phyloP scores from a whole-genome alignment of 306 rosid species.

The Acacia melanoxylon region DNA sequence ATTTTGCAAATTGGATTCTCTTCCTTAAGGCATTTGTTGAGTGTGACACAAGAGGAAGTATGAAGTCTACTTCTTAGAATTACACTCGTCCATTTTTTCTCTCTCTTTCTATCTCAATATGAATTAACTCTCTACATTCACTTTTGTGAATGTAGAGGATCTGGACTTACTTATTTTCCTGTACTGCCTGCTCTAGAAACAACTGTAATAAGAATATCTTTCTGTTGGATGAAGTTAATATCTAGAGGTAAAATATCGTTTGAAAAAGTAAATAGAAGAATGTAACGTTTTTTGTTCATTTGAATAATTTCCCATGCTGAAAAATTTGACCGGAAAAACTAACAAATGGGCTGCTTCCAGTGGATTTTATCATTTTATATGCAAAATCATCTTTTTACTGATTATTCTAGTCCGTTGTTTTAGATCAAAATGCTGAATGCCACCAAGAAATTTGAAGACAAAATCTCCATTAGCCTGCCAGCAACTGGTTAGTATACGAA shows the following conservation, averaged over 20 bases:
- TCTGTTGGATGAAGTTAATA: neutral
- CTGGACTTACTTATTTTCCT: neutral
- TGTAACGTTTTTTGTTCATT: neutral
- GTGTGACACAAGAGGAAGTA: neutral
- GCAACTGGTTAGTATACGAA: conserved; percentile 59
- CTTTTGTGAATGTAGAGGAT: neutral
- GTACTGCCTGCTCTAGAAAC: neutral
- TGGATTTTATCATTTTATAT: conserved; percentile 15
- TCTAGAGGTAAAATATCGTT: conserved; percentile 13
- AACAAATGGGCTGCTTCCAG: neutral
- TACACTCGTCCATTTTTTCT: neutral
- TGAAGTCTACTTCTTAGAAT: no score
- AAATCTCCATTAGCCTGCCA: conserved; percentile 70
- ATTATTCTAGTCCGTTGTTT: conserved; percentile 18
- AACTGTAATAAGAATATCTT: neutral
- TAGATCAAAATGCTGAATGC: conserved; percentile 64
- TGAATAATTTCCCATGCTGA: neutral
- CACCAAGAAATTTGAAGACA: conserved; percentile 59
- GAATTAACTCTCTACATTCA: neutral
- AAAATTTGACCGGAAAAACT: conserved; percentile 2
- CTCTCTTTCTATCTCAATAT: neutral
- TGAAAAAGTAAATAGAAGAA: neutral
- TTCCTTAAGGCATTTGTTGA: neutral
- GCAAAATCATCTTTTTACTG: conserved; percentile 8
- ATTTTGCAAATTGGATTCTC: neutral